Conservation (phyloP, 352 stramenopile species). For the Phytopythium aichiense region DNA sequence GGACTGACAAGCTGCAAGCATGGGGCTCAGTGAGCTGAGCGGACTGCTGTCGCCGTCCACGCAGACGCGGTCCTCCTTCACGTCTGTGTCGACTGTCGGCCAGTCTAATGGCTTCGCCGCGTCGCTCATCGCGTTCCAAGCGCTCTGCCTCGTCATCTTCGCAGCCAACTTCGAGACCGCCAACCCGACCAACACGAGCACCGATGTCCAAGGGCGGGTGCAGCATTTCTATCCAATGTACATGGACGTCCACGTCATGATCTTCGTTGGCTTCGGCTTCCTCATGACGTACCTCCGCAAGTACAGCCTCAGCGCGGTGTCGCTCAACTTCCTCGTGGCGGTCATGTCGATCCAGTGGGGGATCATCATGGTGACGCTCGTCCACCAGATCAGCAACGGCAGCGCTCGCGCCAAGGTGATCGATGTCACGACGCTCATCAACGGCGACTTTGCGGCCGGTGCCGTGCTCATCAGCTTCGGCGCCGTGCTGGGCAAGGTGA, state of each 20-base stretch:
- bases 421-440: constrained; percentile 50
- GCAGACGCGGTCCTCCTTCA: neutral
- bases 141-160: constrained; percentile 42
- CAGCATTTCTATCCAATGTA: constrained; percentile 42
- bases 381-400: constrained; percentile 37
- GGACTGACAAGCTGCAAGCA: neutral
- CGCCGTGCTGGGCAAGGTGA: constrained; percentile 62
- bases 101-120: constrained; percentile 29
- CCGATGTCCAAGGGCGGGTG: neutral
- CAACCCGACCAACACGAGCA: constrained; percentile 16
- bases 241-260: constrained; percentile 74
- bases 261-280: constrained; percentile 81
- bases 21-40: constrained; percentile 3
- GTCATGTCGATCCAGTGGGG: constrained; percentile 58
- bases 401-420: constrained; percentile 34
- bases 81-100: neutral
- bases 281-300: constrained; percentile 83
- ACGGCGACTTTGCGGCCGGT: constrained; percentile 66
- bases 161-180: constrained; percentile 41
- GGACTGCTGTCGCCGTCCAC: constrained; percentile 6
- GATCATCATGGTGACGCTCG: constrained; percentile 55
- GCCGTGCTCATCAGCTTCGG: constrained; percentile 75
- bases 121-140: constrained; percentile 35
- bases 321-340: constrained; percentile 69
- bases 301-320: constrained; percentile 68